Conservation (phyloP, 352 stramenopile genomes). For the Paralagenidium karlingii region DNA sequence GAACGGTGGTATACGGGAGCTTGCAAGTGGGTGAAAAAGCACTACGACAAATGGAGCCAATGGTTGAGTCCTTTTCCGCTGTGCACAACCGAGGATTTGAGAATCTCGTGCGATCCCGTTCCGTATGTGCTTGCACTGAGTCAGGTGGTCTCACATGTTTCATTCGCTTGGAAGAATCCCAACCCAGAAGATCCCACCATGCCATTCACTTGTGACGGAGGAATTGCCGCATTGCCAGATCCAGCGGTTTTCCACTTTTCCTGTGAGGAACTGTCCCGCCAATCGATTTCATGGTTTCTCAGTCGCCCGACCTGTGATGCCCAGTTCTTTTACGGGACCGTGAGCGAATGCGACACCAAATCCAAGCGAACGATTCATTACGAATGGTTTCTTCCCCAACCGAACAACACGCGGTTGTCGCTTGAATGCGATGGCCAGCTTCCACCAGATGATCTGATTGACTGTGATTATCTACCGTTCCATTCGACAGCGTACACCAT, state of each 20-base stretch:
- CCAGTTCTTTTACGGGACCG: conserved; percentile 23
- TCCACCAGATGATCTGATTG: conserved; percentile 4
- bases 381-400: conserved; percentile 19
- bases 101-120: no score
- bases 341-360: conserved; percentile 13
- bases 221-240: conserved; percentile 9
- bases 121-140: no score
- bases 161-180: conserved; percentile 18
- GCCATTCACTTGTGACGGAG: conserved; percentile 33
- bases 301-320: conserved; percentile 18
- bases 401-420: conserved; percentile 6
- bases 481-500: conserved; percentile 7
- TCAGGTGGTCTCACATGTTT: conserved; percentile 4
- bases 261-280: conserved; percentile 9
- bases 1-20: no score
- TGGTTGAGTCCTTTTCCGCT: conserved; percentile 13
- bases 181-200: conserved; percentile 14
- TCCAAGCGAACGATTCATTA: conserved; percentile 15
- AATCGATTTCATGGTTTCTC: conserved; percentile 20
- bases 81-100: conserved; percentile 9
- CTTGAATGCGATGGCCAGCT: conserved; percentile 15
- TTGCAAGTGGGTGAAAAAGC: conserved; percentile 17
- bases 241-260: conserved; percentile 17
- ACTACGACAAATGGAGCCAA: conserved; percentile 14
- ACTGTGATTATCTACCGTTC: conserved; percentile 25